Evolutionary conservation across 768 basidiomycete species (phyloP).

Genomic region (Suillus americanus): DNA sequence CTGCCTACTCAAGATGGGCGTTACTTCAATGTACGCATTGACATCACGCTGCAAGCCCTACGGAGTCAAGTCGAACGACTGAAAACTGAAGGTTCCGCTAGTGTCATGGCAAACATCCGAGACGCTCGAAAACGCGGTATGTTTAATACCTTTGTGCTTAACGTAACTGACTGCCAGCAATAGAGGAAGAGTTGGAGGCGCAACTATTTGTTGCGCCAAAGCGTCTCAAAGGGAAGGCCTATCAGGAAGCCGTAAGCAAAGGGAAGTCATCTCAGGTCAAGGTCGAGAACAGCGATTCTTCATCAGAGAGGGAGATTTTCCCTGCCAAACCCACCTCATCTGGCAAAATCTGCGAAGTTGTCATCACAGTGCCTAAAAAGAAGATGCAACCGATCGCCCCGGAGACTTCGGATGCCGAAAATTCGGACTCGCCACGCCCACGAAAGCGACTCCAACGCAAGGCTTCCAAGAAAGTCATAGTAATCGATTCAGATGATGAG

Average conservation of each 20-base stretch:
- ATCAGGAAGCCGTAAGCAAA: conserved; percentile 57
- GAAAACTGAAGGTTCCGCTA: conserved; percentile 58
- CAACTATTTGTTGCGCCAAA: conserved; percentile 51
- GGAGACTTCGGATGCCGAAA: conserved; percentile 28
- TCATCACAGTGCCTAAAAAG: conserved; percentile 40
- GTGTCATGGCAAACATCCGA: conserved; percentile 65
- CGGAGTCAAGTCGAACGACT: conserved; percentile 68
- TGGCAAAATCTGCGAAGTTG: conserved; percentile 56
- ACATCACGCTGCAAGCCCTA: conserved; percentile 57
- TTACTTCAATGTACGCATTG: conserved; percentile 85
- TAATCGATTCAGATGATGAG: conserved; percentile 55
- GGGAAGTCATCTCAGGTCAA: conserved; percentile 27
- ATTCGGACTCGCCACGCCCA: conserved; percentile 38
- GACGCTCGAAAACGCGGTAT: conserved; percentile 60
- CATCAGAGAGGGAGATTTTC: conserved; percentile 22
- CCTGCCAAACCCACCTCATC: conserved; percentile 33
- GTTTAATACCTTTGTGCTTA: conserved; percentile 15
- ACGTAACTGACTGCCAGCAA: conserved; percentile 14
- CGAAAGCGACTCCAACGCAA: conserved; percentile 38
- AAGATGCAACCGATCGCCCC: conserved; percentile 16
- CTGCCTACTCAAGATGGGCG: conserved; percentile 81
- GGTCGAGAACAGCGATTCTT: conserved; percentile 11
- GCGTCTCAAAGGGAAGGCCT: conserved; percentile 73
- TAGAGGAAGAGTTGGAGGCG: conserved; percentile 54
- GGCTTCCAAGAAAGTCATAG: conserved; percentile 35